Evolutionary conservation across 805 yeast genomes (phyloP).

Genomic region (Komagataella mondaviorum): DNA sequence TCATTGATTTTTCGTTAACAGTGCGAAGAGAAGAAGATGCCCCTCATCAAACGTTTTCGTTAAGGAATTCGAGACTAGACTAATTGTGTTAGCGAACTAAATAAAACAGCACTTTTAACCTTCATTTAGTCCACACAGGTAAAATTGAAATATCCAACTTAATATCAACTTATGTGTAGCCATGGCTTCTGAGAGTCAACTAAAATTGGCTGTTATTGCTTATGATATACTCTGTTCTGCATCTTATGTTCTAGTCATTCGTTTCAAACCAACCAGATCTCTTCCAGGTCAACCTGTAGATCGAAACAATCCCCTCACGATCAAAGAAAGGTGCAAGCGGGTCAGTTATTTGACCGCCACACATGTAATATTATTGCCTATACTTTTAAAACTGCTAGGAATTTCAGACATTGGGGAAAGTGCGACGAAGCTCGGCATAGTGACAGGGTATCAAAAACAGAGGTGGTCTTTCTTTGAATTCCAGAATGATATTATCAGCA

Average conservation of each 20-base stretch:
- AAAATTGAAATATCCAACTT: too few relatives aligned
- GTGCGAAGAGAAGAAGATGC: neutral
- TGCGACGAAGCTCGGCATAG: neutral
- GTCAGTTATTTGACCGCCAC: neutral
- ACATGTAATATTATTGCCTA: neutral
- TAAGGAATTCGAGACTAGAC: neutral
- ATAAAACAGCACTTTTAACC: too few relatives aligned
- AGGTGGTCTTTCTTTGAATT: neutral
- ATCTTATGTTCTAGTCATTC: neutral
- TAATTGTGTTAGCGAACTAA: neutral
- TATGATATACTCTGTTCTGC: neutral
- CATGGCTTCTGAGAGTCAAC: neutral
- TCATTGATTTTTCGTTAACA: neutral
- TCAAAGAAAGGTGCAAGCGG: neutral
- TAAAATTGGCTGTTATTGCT: neutral
- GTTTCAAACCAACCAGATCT: neutral
- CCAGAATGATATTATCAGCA: neutral
- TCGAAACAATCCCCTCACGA: neutral
- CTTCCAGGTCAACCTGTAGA: neutral
- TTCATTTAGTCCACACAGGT: too few relatives aligned
- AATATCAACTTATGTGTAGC: neutral
- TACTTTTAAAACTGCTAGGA: neutral
- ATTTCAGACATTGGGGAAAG: neutral
- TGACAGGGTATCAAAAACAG: neutral
- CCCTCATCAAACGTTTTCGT: neutral